Evolutionary conservation across 352 stramenopile species (phyloP).

Genomic region (Pythium phragmiticola): DNA sequence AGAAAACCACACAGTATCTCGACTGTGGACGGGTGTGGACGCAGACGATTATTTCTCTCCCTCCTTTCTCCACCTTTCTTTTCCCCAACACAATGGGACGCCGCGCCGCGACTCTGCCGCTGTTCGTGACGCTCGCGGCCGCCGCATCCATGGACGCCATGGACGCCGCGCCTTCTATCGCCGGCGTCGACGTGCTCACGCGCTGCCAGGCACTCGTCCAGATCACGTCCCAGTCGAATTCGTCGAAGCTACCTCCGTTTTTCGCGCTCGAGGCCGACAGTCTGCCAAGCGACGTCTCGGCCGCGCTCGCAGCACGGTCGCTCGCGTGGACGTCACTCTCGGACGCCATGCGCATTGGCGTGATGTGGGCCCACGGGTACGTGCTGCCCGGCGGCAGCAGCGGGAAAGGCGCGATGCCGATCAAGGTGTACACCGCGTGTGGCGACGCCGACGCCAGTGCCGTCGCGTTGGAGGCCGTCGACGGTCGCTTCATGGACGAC

Average conservation of each 20-base stretch:
- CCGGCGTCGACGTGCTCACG: slow-evolving; percentile 18
- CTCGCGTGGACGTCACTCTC: slow-evolving; percentile 33
- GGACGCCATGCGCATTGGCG: slow-evolving; percentile 39
- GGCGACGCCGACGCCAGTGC: background rate
- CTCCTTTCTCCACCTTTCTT: background rate
- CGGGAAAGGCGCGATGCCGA: slow-evolving; percentile 4
- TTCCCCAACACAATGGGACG: slow-evolving; percentile 7
- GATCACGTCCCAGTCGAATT: background rate
- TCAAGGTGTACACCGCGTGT: slow-evolving; percentile 47
- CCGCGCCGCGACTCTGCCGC: background rate
- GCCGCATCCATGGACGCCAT: background rate
- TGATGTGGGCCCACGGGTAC: slow-evolving; percentile 53
- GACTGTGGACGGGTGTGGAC: slow-evolving; percentile 6
- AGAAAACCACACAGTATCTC: background rate
- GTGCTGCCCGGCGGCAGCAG: slow-evolving; percentile 32
- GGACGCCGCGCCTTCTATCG: background rate
- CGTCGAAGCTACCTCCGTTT: background rate
- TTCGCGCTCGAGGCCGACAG: background rate
- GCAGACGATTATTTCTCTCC: background rate
- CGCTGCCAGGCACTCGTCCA: slow-evolving; percentile 10
- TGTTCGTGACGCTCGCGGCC: background rate
- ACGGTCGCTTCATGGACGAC: slow-evolving; percentile 30
- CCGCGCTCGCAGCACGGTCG: background rate
- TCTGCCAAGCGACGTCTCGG: slow-evolving; percentile 14
- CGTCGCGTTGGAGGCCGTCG: background rate